Conservation (phyloP, 371 early-diverging fungal species). For the Parasitella parasitica region DNA sequence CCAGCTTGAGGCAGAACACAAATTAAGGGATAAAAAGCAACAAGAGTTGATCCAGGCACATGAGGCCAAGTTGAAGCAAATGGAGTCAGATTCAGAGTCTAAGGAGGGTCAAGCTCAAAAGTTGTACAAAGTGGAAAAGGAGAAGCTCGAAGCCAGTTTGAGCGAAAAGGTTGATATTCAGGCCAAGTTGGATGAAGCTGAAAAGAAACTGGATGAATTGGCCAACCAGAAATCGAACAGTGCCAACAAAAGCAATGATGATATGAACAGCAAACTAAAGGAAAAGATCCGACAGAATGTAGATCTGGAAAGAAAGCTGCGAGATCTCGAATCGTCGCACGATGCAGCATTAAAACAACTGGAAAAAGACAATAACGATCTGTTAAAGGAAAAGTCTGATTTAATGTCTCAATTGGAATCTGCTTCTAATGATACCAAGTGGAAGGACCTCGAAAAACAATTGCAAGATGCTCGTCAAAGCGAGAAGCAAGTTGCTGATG, state of each 20-base stretch:
- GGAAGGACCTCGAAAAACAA: neutral
- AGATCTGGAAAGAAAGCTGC: slow-evolving; percentile 7
- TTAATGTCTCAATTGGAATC: neutral
- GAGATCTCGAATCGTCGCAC: neutral
- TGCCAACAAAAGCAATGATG: slow-evolving; percentile 48
- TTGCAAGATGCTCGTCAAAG: neutral
- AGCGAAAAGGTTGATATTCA: neutral
- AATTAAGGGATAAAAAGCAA: slow-evolving; percentile 10
- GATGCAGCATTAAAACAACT: neutral
- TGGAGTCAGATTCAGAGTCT: neutral
- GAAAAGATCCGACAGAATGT: slow-evolving; percentile 14
- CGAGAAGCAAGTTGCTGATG: neutral
- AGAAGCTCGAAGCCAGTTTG: neutral
- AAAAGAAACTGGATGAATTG: neutral
- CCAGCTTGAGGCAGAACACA: neutral
- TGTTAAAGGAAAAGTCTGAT: neutral
- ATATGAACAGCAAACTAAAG: slow-evolving; percentile 13
- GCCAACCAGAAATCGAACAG: slow-evolving; percentile 20
- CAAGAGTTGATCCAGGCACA: neutral
- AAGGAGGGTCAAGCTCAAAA: neutral
- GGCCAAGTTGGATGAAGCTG: slow-evolving; percentile 11
- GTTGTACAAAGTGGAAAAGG: neutral
- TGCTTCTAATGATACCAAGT: neutral
- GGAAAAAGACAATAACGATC: neutral
- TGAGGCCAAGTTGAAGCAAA: slow-evolving; percentile 7